These are phyloP conservation scores for Huntiella abstrusa DNA, from an alignment of 2,329 filamentous ascomycete genomes.

Conservation along the genomic window DNA sequence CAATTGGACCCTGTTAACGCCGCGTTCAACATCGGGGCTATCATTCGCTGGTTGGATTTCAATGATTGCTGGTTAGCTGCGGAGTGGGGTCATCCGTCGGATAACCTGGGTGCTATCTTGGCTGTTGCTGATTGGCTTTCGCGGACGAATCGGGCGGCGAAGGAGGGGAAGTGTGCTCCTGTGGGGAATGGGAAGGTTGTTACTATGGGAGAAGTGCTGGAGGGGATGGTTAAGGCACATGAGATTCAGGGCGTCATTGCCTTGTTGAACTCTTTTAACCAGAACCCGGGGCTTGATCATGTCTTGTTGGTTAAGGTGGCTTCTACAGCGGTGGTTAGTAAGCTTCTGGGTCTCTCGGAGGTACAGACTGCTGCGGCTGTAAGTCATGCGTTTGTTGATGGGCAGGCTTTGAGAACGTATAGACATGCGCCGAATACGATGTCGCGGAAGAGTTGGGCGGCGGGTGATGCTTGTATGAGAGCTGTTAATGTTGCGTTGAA, in stretches of 20 bases:
- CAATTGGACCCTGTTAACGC: slow-evolving; percentile 88
- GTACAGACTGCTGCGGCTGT: slow-evolving; percentile 87
- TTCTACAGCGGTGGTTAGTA: slow-evolving; percentile 79
- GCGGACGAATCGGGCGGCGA: slow-evolving; percentile 58
- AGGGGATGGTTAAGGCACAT: slow-evolving; percentile 98
- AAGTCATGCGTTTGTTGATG: slow-evolving; percentile 94
- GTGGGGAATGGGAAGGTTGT: slow-evolving; percentile 76
- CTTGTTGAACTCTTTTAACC: slow-evolving; percentile 96
- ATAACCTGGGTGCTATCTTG: slow-evolving; percentile 93
- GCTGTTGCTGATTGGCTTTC: slow-evolving; percentile 96
- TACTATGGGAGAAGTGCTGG: slow-evolving; percentile 76
- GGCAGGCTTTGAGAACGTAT: slow-evolving; percentile 90
- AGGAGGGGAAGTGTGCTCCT: slow-evolving; percentile 76
- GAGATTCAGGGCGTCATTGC: slow-evolving; percentile 97
- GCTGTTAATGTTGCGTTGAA: slow-evolving; percentile 83
- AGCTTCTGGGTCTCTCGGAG: slow-evolving; percentile 81
- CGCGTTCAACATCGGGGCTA: slow-evolving; percentile 96
- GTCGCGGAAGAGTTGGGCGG: slow-evolving; percentile 98
- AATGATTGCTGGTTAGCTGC: slow-evolving; percentile 99
- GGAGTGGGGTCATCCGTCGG: slow-evolving; percentile 96
- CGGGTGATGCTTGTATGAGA: slow-evolving; percentile 91
- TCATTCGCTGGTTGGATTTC: slow-evolving; percentile 99
- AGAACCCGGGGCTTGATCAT: slow-evolving; percentile 80
- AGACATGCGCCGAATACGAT: slow-evolving; percentile 97
- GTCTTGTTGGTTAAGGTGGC: slow-evolving; percentile 97